Base-by-base conservation (phyloP, 78 protist genomes). In the Pelomyxa schiedti region DNA sequence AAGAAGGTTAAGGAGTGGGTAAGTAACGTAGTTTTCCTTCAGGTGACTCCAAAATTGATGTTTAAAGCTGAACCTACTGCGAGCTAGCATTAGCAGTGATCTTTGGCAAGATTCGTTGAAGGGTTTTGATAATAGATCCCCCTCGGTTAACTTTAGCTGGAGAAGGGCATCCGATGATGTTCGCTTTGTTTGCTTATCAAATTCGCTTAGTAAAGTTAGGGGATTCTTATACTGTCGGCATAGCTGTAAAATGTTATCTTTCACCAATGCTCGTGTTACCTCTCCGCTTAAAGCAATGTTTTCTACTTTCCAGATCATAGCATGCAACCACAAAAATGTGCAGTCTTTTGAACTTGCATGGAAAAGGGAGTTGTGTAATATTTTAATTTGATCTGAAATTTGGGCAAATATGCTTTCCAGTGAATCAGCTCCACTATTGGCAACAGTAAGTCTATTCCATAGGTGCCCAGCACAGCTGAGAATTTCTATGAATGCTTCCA, bases 1-100 rank as follows among this genome's bases (percentile, higher is more conserved):
- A 29, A 69, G 73, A 47, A 69, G 26, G 73, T 69, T 69, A 53
- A 69, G 73, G 28, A 69, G 41, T 29, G 73, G 73, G 73, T 69
- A 69, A 53, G 73, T 69, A 69, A 43, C 73, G 42, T 69, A 29
- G 26, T 69, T 69, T 22, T 47, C 73, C 73, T 69, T 69, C 26
- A 69, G 30, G 28, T 22, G 26, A 26, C 42, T 53, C 73, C 41
- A 30, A 53, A 69, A 43, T 29, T 69, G 73, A 69, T 69, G 73
- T n/a, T 69, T 53, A 28, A 53, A n/a, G n/a, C n/a, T 69, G 73
- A 69, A 30, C 22, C 41, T 30, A 28, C 41, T 29, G 41, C 73
- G 22, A 43, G 26, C 26, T 30, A 69, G 73, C 42, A 36, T 53
- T 29, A 69, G 42, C 41, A 69, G 73, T 69, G 73, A 69, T 47